Evolutionary conservation across 345 rosid species (phyloP), one percentile per base, ranked within the genome.

Genomic region (sweet orange (Citrus sinensis)): DNA sequence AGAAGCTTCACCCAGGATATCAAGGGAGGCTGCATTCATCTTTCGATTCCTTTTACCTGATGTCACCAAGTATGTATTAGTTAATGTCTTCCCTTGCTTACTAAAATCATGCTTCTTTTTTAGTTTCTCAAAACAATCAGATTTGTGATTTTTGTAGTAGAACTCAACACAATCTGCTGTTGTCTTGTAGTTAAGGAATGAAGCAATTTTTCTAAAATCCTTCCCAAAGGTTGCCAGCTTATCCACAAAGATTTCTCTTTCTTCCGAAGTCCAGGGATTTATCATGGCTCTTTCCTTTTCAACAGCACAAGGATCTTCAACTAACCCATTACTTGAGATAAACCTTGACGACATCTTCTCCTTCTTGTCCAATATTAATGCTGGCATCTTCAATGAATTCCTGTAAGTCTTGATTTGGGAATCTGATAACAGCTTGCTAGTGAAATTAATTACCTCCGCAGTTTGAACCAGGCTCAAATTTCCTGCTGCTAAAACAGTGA

Each of bases 131-230:
- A 97, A 94, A 83, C 86, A 81, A 84, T 91, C 99, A 77, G 98
- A 92, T 79, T 97, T 97, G 87, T 93, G 99, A 80, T 97, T 97
- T 81, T 94, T 97, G 89, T 94, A 97, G 85, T 97, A 97, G 83
- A 94, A 97, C 80, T 94, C 92, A 49, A 97, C 91, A 81, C 99
- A 97, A 82, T 93, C 98, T 25, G 99, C 98, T 82, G 94, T 94
- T 62, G 92, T 92, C 87, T 94, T 97, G 79, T 93, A 92, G 70
- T 90, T 90, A 71, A 97, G 92, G 85, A 82, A 94, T 32, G 98
- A 86, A 82, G 98, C 93, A 80, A 97, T 92, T 86, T 87, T 92
- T 69, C 83, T 80, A 82, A 97, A 97, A 86, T 94, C 92, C 85
- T 97, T 97, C 80, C 99, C 98, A 67, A 85, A 89, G 37, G 78